A percentile compares a stretch with the other conserved stretches of the same genome.
These are phyloP conservation scores for Aureobasidium pullulans DNA, from an alignment of 2,329 filamentous ascomycete genomes.

Conservation along the genomic window DNA sequence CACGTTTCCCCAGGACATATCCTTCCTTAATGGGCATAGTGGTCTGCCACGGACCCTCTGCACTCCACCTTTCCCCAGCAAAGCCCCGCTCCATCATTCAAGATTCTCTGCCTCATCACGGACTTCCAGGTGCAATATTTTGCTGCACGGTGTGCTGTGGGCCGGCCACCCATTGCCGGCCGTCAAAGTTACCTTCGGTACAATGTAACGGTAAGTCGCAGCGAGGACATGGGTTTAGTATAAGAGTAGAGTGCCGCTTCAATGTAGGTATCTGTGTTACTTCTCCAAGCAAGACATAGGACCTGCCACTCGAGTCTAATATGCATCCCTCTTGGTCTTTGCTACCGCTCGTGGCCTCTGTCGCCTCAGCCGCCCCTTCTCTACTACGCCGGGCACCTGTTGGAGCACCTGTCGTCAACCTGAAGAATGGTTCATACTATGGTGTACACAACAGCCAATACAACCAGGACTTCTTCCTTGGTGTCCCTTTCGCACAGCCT, in stretches of 20 bases:
- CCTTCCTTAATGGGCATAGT: neutral
- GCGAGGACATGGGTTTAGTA: neutral
- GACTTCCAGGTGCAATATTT: neutral
- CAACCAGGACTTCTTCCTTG: constrained; percentile 36
- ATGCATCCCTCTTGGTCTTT: constrained; percentile 11
- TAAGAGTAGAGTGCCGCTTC: neutral
- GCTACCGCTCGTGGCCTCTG: constrained; percentile 1
- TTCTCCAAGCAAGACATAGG: neutral
- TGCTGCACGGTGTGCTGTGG: constrained; percentile 1
- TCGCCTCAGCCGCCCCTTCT: constrained; percentile 7
- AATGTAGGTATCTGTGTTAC: neutral
- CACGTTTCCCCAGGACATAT: neutral
- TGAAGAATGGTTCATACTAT: constrained; percentile 38
- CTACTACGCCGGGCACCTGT: neutral
- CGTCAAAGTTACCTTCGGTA: neutral
- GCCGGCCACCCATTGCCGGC: neutral
- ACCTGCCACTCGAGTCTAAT: neutral
- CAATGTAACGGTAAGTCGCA: neutral
- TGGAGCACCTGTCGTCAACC: constrained; percentile 25
- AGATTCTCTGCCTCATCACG: neutral
- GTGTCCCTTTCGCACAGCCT: constrained; percentile 24
- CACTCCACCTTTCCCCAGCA: neutral
- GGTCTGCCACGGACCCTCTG: neutral
- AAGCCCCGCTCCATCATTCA: neutral
- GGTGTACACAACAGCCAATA: constrained; percentile 33